Percentiles rank a stretch among this genome's conserved stretches.
phyloP scores from a whole-genome alignment of 345 rosid genomes.

The Turnera subulata region DNA sequence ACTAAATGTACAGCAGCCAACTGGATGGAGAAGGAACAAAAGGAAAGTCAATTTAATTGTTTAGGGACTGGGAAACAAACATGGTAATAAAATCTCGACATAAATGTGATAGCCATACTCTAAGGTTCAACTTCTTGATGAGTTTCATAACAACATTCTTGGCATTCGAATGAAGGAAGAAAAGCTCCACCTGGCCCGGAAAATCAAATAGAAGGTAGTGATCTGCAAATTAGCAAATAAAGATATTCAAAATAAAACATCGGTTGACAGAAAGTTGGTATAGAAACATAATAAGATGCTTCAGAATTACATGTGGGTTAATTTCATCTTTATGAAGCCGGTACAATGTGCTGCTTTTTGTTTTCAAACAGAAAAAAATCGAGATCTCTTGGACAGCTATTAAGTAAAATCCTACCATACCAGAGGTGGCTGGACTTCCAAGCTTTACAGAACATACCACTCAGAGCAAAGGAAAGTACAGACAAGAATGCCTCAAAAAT shows the following conservation, averaged over 20 bases:
- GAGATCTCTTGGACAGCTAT: background rate
- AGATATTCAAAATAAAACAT: background rate
- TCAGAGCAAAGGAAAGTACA: background rate
- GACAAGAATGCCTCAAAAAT: background rate
- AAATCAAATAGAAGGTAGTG: constrained; percentile 94
- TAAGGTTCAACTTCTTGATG: constrained; percentile 67
- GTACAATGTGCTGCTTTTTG: no score
- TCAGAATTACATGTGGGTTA: no score
- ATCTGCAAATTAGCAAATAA: constrained; percentile 48
- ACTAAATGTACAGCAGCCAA: constrained; percentile 84
- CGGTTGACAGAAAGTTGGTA: background rate
- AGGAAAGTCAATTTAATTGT: background rate
- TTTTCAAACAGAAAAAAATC: no score
- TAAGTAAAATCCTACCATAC: background rate
- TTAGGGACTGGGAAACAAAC: background rate
- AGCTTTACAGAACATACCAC: no score
- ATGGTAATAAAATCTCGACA: background rate
- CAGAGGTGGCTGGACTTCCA: no score
- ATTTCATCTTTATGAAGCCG: no score
- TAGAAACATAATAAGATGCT: background rate
- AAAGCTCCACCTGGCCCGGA: constrained; percentile 96
- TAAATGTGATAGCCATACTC: constrained; percentile 44
- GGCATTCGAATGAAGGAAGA: constrained; percentile 74
- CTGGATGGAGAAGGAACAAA: constrained; percentile 42
- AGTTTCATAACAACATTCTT: constrained; percentile 69